Conservation (phyloP, 2,329 filamentous ascomycete species). For the Lecanicillium sp. region DNA sequence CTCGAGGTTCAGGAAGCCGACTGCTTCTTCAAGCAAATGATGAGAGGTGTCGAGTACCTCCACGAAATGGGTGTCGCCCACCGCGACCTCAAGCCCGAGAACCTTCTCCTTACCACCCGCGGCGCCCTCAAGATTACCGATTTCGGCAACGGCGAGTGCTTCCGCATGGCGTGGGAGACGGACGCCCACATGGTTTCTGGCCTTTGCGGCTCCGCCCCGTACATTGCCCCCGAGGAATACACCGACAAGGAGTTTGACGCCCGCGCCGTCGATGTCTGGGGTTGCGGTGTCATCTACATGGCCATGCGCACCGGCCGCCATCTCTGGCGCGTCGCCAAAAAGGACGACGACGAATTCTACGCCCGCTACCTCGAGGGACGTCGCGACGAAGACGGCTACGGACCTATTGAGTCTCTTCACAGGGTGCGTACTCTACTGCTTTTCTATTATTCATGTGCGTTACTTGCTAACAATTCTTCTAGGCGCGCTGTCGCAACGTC, state of each 20-base stretch:
- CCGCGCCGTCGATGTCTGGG: conserved; percentile 96
- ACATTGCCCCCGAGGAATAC: conserved; percentile 97
- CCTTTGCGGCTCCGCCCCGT: conserved; percentile 91
- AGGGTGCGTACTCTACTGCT: conserved; percentile 73
- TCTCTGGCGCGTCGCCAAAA: conserved; percentile 93
- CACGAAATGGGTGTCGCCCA: conserved; percentile 99
- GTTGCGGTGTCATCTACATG: conserved; percentile 99
- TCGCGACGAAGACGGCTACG: conserved; percentile 91
- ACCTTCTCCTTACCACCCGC: conserved; percentile 85
- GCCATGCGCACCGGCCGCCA: conserved; percentile 96
- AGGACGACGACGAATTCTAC: conserved; percentile 96
- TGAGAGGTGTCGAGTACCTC: conserved; percentile 98
- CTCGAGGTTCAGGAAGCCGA: conserved; percentile 90
- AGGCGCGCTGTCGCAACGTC: conserved; percentile 96
- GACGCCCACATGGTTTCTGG: conserved; percentile 98
- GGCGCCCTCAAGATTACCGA: conserved; percentile 96
- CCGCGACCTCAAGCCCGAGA: conserved; percentile 94
- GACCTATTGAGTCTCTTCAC: conserved; percentile 90
- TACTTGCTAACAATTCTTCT: conserved; percentile 16
- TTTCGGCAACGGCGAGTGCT: conserved; percentile 98
- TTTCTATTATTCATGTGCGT: background rate
- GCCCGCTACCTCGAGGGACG: conserved; percentile 88
- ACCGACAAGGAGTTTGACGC: conserved; percentile 93
- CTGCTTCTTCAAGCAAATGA: conserved; percentile 98
- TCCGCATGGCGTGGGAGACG: conserved; percentile 99